These are phyloP conservation scores for Lantana camara DNA, from an alignment of 257 asterid species.

Conservation along the genomic window DNA sequence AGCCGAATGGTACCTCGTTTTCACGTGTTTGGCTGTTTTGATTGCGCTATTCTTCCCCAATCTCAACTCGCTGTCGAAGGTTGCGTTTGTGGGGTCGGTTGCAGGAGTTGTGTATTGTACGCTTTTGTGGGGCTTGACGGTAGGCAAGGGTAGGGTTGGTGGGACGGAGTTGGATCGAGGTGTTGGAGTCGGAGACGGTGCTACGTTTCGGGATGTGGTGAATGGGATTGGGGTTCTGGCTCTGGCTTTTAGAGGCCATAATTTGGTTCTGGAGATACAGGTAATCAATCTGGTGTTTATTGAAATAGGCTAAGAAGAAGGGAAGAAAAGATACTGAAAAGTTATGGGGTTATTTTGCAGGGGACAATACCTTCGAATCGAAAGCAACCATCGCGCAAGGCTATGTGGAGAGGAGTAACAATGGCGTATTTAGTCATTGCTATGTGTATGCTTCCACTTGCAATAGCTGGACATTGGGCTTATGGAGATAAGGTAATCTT, in stretches of 20 bases:
- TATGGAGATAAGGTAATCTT: slow-evolving; percentile 51
- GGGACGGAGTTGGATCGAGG: neutral
- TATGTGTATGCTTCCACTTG: slow-evolving; percentile 53
- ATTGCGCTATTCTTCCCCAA: slow-evolving; percentile 58
- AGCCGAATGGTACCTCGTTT: slow-evolving; percentile 59
- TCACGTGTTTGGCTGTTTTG: slow-evolving; percentile 51
- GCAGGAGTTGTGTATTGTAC: slow-evolving; percentile 44
- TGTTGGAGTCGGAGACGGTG: neutral
- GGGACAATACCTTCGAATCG: slow-evolving; percentile 61
- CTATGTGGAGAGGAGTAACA: slow-evolving; percentile 71
- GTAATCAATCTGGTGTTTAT: too few relatives aligned
- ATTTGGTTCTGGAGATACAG: slow-evolving; percentile 76
- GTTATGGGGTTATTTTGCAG: slow-evolving; percentile 35
- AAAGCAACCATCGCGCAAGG: slow-evolving; percentile 32
- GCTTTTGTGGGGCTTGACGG: slow-evolving; percentile 46
- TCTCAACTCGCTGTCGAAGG: slow-evolving; percentile 48
- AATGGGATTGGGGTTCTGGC: slow-evolving; percentile 51
- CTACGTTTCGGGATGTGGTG: slow-evolving; percentile 39
- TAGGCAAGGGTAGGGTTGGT: slow-evolving; percentile 20
- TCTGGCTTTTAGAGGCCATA: slow-evolving; percentile 74
- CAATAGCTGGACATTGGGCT: slow-evolving; percentile 69
- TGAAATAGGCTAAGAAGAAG: too few relatives aligned
- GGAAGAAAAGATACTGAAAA: too few relatives aligned
- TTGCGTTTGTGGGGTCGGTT: slow-evolving; percentile 55
- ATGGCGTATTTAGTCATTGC: slow-evolving; percentile 45